Evolutionary conservation across 257 asterid species (phyloP).

Genomic region (Osmanthus fragrans): DNA sequence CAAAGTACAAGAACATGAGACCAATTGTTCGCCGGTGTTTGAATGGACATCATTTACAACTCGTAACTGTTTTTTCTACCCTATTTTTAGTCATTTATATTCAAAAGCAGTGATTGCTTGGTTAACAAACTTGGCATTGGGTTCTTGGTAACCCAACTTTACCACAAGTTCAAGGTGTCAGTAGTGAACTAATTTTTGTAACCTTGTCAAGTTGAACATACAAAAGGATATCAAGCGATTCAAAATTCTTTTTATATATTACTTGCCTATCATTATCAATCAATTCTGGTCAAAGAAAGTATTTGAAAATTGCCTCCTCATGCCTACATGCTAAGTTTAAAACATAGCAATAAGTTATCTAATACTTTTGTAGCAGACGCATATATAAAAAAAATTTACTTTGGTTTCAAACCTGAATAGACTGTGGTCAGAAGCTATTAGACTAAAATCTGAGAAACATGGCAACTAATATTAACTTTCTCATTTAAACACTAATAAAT

Average conservation of each 20-base stretch:
- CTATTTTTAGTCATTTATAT: background rate
- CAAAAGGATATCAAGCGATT: background rate
- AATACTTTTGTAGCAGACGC: background rate
- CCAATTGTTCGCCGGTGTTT: background rate
- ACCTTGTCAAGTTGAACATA: background rate
- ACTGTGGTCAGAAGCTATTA: background rate
- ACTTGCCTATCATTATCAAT: background rate
- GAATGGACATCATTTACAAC: conserved; percentile 3
- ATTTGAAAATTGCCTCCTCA: background rate
- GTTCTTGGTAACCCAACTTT: conserved; percentile 10
- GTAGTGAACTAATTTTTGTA: background rate
- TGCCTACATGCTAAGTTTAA: background rate
- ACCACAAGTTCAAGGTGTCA: conserved; percentile 10
- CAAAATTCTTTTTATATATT: background rate
- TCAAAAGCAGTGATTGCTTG: background rate
- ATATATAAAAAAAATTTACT: background rate
- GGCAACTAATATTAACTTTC: background rate
- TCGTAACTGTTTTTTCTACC: background rate
- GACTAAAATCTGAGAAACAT: background rate
- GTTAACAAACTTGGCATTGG: conserved; percentile 1
- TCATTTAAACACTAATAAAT: background rate
- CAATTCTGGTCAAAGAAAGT: conserved; percentile 3
- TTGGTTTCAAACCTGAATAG: background rate
- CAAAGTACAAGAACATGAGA: conserved; percentile 17
- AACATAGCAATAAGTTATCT: background rate